Base-by-base conservation (phyloP, 2,329 filamentous ascomycete species). In the Apiospora marii region DNA sequence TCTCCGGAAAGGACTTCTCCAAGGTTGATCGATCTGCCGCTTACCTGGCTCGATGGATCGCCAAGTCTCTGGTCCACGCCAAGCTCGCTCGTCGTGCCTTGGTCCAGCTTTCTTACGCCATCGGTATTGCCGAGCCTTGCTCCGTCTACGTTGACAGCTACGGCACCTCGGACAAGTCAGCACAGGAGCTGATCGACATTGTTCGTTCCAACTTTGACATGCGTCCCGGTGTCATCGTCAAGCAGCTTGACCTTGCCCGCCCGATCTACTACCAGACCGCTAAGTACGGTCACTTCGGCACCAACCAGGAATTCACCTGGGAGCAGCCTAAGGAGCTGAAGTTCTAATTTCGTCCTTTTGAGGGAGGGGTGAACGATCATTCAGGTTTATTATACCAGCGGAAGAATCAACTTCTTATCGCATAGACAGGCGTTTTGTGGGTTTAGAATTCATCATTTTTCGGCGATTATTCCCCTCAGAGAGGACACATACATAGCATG, bases 1-100 rank as follows among this genome's bases (percentile, higher is more conserved):
- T 99, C 93, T 98, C 96, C 81, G 96, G 96, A 82, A 99, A 99
- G 93, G 96, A 99, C 86, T 99, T 98, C 92, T 98, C 95, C 91
- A 99, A 99, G 92, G 96, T 99, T 86, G 96, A 99, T 84, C 94
- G 96, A 81, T 98, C 96, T 71, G 96, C 96, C 78, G 96, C 96
- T 82, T 99, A 99, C 88, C 92, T 98, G 79, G 95, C 91, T 79
- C 95, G 96, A 84, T 99, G 96, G 96, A 95, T 99, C 85, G 96
- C 96, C 87, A 99, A 99, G 91, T 99, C 96, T 58, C 91, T 99
- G 77, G 94, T 99, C 79, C 87, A 92, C 81, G 93, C 96, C 80
- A 92, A 93, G 80, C 93, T 99, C 75, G 94, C 94, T 81, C 95
- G 96, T 82, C 95, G 96, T 85, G 93, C 91, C 75, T 92, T 99